A percentile compares a stretch with the other conserved stretches of the same genome.
phyloP scores from a whole-genome alignment of 768 basidiomycete genomes.

The Rhizopogon roseolus region DNA sequence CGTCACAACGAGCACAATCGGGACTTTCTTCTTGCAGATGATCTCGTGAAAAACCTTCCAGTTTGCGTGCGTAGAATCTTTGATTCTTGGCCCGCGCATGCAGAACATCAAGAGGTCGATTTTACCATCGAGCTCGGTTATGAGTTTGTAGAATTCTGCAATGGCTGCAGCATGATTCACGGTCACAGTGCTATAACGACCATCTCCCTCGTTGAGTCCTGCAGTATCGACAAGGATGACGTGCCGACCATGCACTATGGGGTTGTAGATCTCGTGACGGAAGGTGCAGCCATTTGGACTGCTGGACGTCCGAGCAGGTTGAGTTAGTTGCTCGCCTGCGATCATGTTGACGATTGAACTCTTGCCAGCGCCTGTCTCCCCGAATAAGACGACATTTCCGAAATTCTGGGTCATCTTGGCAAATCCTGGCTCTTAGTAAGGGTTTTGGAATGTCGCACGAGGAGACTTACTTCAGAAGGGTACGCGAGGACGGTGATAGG shows the following conservation, averaged over 20 bases:
- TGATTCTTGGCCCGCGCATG: constrained; percentile 35
- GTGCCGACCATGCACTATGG: constrained; percentile 10
- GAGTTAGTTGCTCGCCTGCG: constrained; percentile 14
- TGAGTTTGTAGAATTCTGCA: constrained; percentile 26
- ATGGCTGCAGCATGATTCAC: constrained; percentile 26
- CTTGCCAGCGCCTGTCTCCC: constrained; percentile 37
- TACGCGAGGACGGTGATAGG: too few relatives aligned
- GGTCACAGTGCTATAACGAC: constrained; percentile 17
- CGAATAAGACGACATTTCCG: constrained; percentile 37
- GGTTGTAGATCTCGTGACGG: constrained; percentile 14
- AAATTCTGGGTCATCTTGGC: constrained; percentile 5
- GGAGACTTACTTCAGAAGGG: too few relatives aligned
- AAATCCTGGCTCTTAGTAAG: too few relatives aligned
- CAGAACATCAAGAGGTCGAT: constrained; percentile 37
- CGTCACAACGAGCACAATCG: constrained; percentile 34
- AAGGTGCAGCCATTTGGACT: constrained; percentile 33
- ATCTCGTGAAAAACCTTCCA: constrained; percentile 36
- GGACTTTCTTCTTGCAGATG: constrained; percentile 35
- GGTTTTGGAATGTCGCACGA: too few relatives aligned
- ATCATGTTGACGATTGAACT: constrained; percentile 41
- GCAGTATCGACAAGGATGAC: constrained; percentile 29
- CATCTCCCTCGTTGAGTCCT: constrained; percentile 25
- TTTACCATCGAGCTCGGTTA: constrained; percentile 29
- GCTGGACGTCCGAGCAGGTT: constrained; percentile 25
- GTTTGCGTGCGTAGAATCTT: constrained; percentile 29